phyloP scores from a whole-genome alignment of 345 rosid genomes.

The Ceriops zippeliana region DNA sequence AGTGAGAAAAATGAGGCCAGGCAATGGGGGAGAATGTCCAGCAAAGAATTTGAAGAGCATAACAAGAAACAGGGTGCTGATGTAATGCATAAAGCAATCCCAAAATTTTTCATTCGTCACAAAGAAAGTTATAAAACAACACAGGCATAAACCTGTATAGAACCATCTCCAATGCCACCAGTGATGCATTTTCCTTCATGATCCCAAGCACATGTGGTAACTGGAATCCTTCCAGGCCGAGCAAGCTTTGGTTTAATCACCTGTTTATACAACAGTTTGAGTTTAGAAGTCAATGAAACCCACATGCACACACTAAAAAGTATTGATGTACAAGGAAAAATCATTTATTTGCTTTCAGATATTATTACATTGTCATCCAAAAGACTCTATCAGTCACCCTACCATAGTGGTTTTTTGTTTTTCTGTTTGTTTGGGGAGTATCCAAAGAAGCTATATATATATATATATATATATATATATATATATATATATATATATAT shows the following conservation, averaged over 20 bases:
- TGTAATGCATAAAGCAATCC: background rate
- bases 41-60: background rate
- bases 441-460: no score
- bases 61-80: background rate
- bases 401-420: no score
- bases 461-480: no score
- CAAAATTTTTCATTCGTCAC: background rate
- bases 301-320: background rate
- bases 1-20: background rate
- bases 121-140: background rate
- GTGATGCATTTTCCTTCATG: conserved; percentile 86
- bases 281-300: background rate
- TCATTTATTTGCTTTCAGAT: no score
- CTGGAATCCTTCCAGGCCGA: conserved; percentile 93
- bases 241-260: conserved; percentile 98
- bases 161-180: conserved; percentile 92
- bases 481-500: no score
- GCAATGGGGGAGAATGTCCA: conserved; percentile 6
- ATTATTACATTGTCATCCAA: no score
- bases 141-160: conserved; percentile 68
- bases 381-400: no score
- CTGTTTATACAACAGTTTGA: conserved; percentile 34
- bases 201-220: conserved; percentile 94
- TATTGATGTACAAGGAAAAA: no score
- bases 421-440: no score